Base-by-base conservation (phyloP, 176 grass and related monocot genomes). In the Paspalum notatum region DNA sequence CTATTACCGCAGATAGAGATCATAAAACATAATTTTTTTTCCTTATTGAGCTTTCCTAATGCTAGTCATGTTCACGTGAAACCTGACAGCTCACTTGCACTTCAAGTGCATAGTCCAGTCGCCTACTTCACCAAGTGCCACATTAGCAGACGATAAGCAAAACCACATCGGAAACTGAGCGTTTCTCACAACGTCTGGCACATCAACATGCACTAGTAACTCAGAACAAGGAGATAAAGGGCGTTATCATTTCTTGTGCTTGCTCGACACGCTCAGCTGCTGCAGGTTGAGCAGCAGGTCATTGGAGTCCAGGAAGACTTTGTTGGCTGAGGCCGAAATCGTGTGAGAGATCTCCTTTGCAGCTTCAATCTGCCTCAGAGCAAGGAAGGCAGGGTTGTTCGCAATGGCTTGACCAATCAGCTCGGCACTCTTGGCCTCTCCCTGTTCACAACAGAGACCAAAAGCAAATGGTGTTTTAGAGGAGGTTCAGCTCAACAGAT, bases 401-500 rank as follows among this genome's bases (percentile, higher is more conserved):
- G 91, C 71, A 17, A 97, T 92, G 46, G 94, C 94, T 66, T 91
- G 75, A 40, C 94, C 94, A 66, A 97, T 94, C 48, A 97, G 85
- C 72, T 97, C 85, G 2, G 94, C 91, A 85, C 91, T 90, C 85
- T 94, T 94, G 27, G 89, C 91, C 72, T 97, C 94, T 74, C 87
- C 89, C 91, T 97, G 63, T 87, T 53, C 53, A 61, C 18, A 38
- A 75, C 25, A 62, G 1, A 51, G n/a, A 13, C 8, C 22, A 68
- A 20, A 73, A 81, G 18, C 20, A 87, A 2, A 26, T 74, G 9
- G 17, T 62, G 70, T 57, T 75, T 69, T 13, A 53, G 32, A 49
- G 21, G 17, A 25, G 9, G 40, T 32, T 76, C 11, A 42, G 42
- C 47, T 15, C 18, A 18, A 3, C n/a, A n/a, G n/a, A n/a, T n/a